A percentile compares a stretch with the other conserved stretches of the same genome.
Conservation (phyloP, 108 stramenopile genomes). For the Epithemia pelagica region DNA sequence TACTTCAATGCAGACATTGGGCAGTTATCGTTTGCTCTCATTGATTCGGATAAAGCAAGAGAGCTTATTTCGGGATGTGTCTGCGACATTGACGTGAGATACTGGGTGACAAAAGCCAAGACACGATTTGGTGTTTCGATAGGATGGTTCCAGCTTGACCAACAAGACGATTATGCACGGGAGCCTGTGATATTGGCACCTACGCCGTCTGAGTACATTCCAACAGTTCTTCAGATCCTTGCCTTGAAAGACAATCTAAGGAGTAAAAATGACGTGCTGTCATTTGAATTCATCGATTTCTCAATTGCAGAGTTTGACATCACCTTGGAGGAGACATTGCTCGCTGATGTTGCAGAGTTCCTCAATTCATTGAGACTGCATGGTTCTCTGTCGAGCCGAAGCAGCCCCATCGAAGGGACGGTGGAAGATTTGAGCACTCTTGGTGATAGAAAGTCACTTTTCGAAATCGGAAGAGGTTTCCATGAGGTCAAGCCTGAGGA, state of each 20-base stretch:
- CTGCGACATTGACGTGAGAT: constrained; percentile 55
- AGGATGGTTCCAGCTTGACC: constrained; percentile 72
- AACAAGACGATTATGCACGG: constrained; percentile 45
- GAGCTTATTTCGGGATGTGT: constrained; percentile 59
- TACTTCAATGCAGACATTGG: constrained; percentile 61
- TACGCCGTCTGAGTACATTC: constrained; percentile 39
- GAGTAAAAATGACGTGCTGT: constrained; percentile 56
- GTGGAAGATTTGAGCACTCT: not conserved
- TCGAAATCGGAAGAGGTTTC: not conserved
- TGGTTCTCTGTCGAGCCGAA: constrained; percentile 1
- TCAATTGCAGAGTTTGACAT: constrained; percentile 76
- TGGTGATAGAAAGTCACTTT: not conserved
- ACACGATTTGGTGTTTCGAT: constrained; percentile 59
- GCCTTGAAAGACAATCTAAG: constrained; percentile 73
- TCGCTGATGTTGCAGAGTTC: constrained; percentile 73
- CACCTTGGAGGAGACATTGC: constrained; percentile 63
- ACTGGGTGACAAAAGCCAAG: constrained; percentile 61
- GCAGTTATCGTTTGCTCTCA: constrained; percentile 54
- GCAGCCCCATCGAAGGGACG: not conserved
- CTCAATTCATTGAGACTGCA: constrained; percentile 33
- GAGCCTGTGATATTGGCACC: constrained; percentile 77
- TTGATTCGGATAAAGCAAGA: constrained; percentile 56
- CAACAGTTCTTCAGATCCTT: constrained; percentile 65
- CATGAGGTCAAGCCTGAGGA: not conserved
- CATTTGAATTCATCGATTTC: constrained; percentile 63